Percentiles rank a stretch among this genome's conserved stretches.
phyloP scores from a whole-genome alignment of 352 stramenopile genomes.

The Phytophthora uliginosa region DNA sequence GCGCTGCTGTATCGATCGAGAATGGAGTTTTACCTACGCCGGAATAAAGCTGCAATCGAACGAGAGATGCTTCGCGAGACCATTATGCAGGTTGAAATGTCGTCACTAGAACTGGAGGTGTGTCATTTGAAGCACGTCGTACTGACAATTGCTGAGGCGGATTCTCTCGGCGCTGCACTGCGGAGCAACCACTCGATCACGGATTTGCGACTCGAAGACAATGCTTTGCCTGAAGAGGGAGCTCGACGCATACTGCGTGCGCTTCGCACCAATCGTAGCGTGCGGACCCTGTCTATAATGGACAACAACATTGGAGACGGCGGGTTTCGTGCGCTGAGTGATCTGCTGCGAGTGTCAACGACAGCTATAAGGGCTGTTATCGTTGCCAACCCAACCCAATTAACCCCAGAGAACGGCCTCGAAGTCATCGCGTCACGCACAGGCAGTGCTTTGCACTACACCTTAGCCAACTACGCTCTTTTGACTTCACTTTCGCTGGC shows the following conservation, averaged over 20 bases:
- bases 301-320: slow-evolving; percentile 49
- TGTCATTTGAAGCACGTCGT: slow-evolving; percentile 52
- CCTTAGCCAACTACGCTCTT: slow-evolving; percentile 43
- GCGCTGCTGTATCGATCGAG: slow-evolving; percentile 29
- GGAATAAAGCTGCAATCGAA: slow-evolving; percentile 32
- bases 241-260: slow-evolving; percentile 37
- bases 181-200: slow-evolving; percentile 39
- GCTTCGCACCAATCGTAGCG: slow-evolving; percentile 36
- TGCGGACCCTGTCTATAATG: slow-evolving; percentile 34
- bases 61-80: slow-evolving; percentile 15
- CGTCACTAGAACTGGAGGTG: slow-evolving; percentile 28
- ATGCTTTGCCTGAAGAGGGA: slow-evolving; percentile 47
- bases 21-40: slow-evolving; percentile 51
- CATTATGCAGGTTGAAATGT: slow-evolving; percentile 32
- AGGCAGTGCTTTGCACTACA: slow-evolving; percentile 40
- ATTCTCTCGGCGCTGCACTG: slow-evolving; percentile 42
- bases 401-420: slow-evolving; percentile 33
- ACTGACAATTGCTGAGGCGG: slow-evolving; percentile 44
- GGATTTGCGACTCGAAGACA: slow-evolving; percentile 49
- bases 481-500: slow-evolving; percentile 42
- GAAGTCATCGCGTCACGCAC: slow-evolving; percentile 30
- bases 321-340: slow-evolving; percentile 42
- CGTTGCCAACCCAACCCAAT: slow-evolving; percentile 43
- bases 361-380: slow-evolving; percentile 29
- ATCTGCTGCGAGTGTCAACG: slow-evolving; percentile 36